Conservation (phyloP, 1,139 yeast species). For the Schwanniomyces etchellsii region DNA sequence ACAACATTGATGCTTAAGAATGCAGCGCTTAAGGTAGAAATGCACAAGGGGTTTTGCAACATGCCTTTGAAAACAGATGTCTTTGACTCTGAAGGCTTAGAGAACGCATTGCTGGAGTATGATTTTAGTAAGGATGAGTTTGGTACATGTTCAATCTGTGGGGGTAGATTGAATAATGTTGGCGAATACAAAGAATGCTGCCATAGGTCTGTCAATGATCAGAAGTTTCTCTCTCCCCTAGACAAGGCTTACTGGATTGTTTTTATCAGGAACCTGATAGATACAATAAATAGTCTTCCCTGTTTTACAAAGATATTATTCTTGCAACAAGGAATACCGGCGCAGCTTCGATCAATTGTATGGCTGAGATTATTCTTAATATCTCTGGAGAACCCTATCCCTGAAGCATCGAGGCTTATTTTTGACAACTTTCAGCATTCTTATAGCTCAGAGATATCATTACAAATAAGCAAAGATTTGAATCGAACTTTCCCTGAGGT, state of each 20-base stretch:
- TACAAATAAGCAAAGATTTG: conserved; percentile 59
- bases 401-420: conserved; percentile 30
- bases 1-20: conserved; percentile 23
- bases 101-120: conserved; percentile 15
- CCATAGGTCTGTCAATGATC: conserved; percentile 6
- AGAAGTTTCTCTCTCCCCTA: conserved; percentile 18
- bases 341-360: conserved; percentile 28
- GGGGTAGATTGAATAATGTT: conserved; percentile 11
- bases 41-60: conserved; percentile 1
- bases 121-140: conserved; percentile 28
- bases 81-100: conserved; percentile 1
- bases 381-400: conserved; percentile 23
- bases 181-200: conserved; percentile 16
- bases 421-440: conserved; percentile 42
- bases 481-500: conserved; percentile 59
- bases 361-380: conserved; percentile 35
- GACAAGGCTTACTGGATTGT: conserved; percentile 43
- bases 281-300: conserved; percentile 43
- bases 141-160: conserved; percentile 29
- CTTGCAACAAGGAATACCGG: conserved; percentile 38
- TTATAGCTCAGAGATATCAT: conserved; percentile 34
- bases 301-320: conserved; percentile 39
- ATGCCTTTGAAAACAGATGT: no score
- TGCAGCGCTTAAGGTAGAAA: conserved; percentile 28
- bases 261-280: conserved; percentile 39